A percentile compares a stretch with the other conserved stretches of the same genome.
Conservation (phyloP, 371 early-diverging fungal genomes). For the Catenaria anguillulae region DNA sequence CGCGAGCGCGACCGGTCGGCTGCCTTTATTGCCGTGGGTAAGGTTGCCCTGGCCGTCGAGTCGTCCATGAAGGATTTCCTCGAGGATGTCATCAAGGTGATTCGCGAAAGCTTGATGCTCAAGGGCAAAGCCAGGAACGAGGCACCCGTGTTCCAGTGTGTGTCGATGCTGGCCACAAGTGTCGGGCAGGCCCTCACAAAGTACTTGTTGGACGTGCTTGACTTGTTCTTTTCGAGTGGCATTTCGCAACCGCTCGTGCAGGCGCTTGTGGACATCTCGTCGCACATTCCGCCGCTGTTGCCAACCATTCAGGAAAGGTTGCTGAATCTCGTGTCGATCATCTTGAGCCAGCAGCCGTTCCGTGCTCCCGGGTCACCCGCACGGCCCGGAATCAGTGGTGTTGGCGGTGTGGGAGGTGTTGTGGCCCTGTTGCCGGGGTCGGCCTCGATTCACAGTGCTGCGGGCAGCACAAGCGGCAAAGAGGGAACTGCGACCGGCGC, state of each 20-base stretch:
- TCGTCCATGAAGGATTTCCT: constrained; percentile 65
- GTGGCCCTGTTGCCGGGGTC: not conserved
- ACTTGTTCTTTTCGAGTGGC: constrained; percentile 79
- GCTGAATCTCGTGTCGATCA: constrained; percentile 72
- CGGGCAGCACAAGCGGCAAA: too few species aligned
- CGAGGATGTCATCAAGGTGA: constrained; percentile 48
- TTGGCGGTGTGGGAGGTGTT: not conserved
- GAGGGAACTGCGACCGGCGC: too few species aligned
- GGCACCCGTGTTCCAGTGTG: constrained; percentile 62
- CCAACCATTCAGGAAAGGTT: constrained; percentile 81
- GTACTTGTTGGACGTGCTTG: constrained; percentile 72
- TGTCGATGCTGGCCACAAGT: constrained; percentile 73
- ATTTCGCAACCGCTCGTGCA: constrained; percentile 65
- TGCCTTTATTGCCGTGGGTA: constrained; percentile 76
- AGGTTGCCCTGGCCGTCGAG: constrained; percentile 69
- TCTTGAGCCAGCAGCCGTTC: constrained; percentile 71
- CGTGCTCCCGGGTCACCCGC: constrained; percentile 61
- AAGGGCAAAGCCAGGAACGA: constrained; percentile 33
- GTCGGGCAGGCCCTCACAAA: constrained; percentile 78
- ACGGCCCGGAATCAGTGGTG: constrained; percentile 4
- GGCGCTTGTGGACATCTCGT: constrained; percentile 63
- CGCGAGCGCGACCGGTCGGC: constrained; percentile 58
- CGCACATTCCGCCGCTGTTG: constrained; percentile 64
- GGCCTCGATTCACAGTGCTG: not conserved
- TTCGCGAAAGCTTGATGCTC: constrained; percentile 53